Evolutionary conservation across 164 flowering plant genomes (phyloP).

Genomic region (Nelumbo lutea): DNA sequence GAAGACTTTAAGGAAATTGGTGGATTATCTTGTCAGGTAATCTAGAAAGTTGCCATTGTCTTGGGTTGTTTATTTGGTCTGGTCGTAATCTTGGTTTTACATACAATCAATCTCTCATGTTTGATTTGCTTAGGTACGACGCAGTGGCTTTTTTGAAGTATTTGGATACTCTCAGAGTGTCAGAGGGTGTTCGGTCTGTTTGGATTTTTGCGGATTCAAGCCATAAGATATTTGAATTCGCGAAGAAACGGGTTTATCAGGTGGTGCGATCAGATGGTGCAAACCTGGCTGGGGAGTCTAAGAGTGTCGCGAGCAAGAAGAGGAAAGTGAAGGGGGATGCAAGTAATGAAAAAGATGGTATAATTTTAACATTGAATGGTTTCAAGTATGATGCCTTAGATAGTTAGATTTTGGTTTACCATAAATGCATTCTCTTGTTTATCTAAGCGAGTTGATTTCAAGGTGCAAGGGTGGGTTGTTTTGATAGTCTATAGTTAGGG

Average conservation of each 20-base stretch:
- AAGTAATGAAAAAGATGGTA: slow-evolving; percentile 41
- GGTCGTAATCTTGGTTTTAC: background rate
- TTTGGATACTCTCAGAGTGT: slow-evolving; percentile 87
- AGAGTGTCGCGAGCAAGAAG: slow-evolving; percentile 41
- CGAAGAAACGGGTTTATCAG: slow-evolving; percentile 86
- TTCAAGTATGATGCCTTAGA: background rate
- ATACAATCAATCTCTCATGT: background rate
- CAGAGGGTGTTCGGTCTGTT: slow-evolving; percentile 91
- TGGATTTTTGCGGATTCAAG: slow-evolving; percentile 98
- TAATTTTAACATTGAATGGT: background rate
- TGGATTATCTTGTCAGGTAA: slow-evolving; percentile 94
- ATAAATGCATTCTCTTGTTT: too few relatives aligned
- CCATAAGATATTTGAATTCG: slow-evolving; percentile 90
- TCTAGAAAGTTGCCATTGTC: background rate
- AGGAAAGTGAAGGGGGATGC: slow-evolving; percentile 43
- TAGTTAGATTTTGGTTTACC: too few relatives aligned
- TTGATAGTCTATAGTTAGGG: too few relatives aligned
- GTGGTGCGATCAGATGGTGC: slow-evolving; percentile 47
- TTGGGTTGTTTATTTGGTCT: background rate
- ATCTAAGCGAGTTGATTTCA: too few relatives aligned
- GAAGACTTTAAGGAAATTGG: slow-evolving; percentile 83
- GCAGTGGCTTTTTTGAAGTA: slow-evolving; percentile 93
- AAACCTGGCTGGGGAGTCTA: slow-evolving; percentile 31
- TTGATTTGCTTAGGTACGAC: slow-evolving; percentile 61
- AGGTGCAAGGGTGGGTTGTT: too few relatives aligned